Evolutionary conservation across 768 basidiomycete genomes (phyloP), one percentile per base, ranked within the genome.

Genomic region (Boletus vinaceobasis): DNA sequence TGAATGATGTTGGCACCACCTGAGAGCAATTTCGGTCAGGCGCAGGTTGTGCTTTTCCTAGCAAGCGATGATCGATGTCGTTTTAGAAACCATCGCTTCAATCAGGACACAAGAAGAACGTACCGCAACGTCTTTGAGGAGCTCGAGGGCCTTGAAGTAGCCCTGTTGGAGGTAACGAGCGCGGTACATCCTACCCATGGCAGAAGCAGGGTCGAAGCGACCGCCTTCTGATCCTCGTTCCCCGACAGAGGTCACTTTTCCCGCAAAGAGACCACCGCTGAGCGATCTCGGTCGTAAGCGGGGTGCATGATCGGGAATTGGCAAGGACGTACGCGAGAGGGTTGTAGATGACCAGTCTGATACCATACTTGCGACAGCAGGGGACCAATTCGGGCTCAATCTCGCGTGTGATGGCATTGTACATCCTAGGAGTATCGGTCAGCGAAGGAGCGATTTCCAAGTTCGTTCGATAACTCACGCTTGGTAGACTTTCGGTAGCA

Each of bases 1-100:
- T 7, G 79, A 80, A 56, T 86, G 84, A 53, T 85, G 77, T 49
- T 83, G 79, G 48, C 79, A 72, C 84, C 84, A 86, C n/a, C 84
- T 74, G 44, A 84, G 68, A 1, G 83, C 81, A 4, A 83, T 74
- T 66, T 85, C 82, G 3, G 77, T 73, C 52, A 83, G 68, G 0
- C 77, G 75, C 4, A 86, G 63, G 40, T 67, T 57, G 55, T 83
- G 71, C 46, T 75, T 77, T 35, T 75, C 52, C 60, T 60, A 35
- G 23, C 27, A 39, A 14, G 27, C 0, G 4, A 14, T 14, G 15
- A 17, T 8, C n/a, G 10, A 8, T 21, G 13, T 45, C 15, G 13
- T 17, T 15, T 37, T 19, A 33, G 27, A 45, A 17, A 2, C 19
- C 3, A 27, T 33, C 23, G 3, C 40, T 23, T 23, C 9, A 15